Evolutionary conservation across 208 protist species (phyloP).

Genomic region (Angomonas ambiguus): DNA sequence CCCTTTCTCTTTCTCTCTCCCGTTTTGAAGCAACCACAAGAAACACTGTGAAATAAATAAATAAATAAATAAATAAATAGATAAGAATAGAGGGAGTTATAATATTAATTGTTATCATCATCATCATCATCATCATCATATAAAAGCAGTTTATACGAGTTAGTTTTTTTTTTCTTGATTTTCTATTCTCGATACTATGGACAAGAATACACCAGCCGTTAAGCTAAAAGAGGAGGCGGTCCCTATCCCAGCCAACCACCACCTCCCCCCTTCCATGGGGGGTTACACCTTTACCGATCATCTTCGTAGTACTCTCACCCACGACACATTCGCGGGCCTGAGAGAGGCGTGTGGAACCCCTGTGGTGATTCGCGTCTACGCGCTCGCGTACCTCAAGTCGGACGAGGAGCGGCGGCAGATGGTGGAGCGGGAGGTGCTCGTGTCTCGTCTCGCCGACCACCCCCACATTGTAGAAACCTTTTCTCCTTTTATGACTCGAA

Average conservation of each 20-base stretch:
- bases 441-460: conserved; percentile 30
- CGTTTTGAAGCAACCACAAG: too few relatives aligned
- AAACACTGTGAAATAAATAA: too few relatives aligned
- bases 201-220: not conserved
- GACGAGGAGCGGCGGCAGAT: conserved; percentile 40
- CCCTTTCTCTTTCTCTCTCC: not conserved
- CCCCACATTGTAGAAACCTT: conserved; percentile 33
- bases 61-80: not conserved
- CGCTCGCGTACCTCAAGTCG: conserved; percentile 43
- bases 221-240: not conserved
- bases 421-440: conserved; percentile 59
- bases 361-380: conserved; percentile 59
- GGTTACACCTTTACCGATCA: conserved; percentile 54
- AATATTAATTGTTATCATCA: not conserved
- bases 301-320: conserved; percentile 34
- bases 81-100: not conserved
- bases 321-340: conserved; percentile 56
- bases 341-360: conserved; percentile 7
- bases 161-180: not conserved
- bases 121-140: too few relatives aligned
- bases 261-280: conserved; percentile 32
- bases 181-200: not conserved
- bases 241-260: conserved; percentile 21
- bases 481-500: conserved; percentile 38
- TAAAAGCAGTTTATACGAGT: not conserved